A percentile compares a stretch with the other conserved stretches of the same genome.
These are phyloP conservation scores for Phytophthora pisi DNA, from an alignment of 352 stramenopile genomes.

Conservation along the genomic window DNA sequence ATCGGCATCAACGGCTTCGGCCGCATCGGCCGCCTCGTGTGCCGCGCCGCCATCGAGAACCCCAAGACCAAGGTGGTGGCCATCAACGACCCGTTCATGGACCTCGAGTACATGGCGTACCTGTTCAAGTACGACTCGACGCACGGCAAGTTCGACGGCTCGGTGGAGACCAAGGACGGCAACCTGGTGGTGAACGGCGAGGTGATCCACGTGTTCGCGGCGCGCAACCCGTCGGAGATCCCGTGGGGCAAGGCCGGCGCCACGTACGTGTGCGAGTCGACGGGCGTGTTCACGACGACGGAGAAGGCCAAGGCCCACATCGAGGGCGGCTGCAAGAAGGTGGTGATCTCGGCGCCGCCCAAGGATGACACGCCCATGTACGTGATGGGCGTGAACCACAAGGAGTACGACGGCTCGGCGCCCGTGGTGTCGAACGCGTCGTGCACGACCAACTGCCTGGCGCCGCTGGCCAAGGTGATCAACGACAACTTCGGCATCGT, in stretches of 20 bases:
- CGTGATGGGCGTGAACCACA: constrained; percentile 98
- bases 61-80: no score
- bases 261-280: constrained; percentile 36
- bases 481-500: constrained; percentile 99
- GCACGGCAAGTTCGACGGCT: no score
- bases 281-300: no score
- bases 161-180: constrained; percentile 29
- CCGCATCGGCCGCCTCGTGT: constrained; percentile 44
- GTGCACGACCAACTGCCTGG: constrained; percentile 99
- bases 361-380: constrained; percentile 92
- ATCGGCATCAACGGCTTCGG: no score
- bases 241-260: constrained; percentile 87
- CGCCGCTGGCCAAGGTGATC: constrained; percentile 98
- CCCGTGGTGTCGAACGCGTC: constrained; percentile 89
- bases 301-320: no score
- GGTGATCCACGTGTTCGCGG: constrained; percentile 42
- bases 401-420: constrained; percentile 92
- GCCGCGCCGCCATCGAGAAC: no score
- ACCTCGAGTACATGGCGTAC: no score
- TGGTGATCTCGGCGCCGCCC: no score
- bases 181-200: no score
- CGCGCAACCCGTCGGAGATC: constrained; percentile 94
- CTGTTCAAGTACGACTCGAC: no score
- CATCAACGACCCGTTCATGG: no score
- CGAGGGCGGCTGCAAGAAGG: no score